Base-by-base conservation (phyloP, 129 eudicot genomes). In the Pseudognaphalium luteoalbum region DNA sequence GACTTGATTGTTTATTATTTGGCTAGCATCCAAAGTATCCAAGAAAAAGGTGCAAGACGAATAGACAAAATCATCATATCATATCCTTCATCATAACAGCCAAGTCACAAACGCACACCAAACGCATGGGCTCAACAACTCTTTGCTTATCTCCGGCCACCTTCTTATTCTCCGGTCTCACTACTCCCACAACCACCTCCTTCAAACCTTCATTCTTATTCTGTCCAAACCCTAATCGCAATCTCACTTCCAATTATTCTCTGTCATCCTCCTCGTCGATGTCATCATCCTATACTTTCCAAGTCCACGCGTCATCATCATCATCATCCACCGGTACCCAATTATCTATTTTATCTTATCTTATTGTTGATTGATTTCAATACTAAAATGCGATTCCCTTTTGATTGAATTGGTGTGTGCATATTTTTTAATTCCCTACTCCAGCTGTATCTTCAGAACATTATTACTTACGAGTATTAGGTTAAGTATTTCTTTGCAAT, bases 231-330 rank as follows among this genome's bases (percentile, higher is more conserved):
- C 79, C 34, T 71, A 83, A 57, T 57, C 62, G 30, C 1, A 28
- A 61, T 17, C 34, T 42, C 79, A 4, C 32, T 11, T 71, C 77
- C 28, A 73, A 68, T 19, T 63, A 19, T 28, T 72, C 72, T 37
- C 25, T 30, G 21, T 74, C 76, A 16, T 71, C 81, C 0, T 25
- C 28, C 28, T 25, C 28, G 12, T 79, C 86, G 7, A 82, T 84
- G 86, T 83, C 84, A 10, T 83, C 84, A 10, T 67, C 77, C 17
- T 74, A 67, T 7, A 47, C 72, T 73, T 77, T 79, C 20, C 80
- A 77, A 73, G 81, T 82, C 79, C 76, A 73, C 66, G 89, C 89
- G 35, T 83, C 89, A 21, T 83, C 89, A 21, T 81, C 88, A 73
- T 41, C 86, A 21, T 81, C 88, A 73, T 41, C 86, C 77, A 78